Evolutionary conservation across 2,329 filamentous ascomycete species (phyloP), one percentile per base, ranked within the genome.

Genomic region (Penicillium sp.): DNA sequence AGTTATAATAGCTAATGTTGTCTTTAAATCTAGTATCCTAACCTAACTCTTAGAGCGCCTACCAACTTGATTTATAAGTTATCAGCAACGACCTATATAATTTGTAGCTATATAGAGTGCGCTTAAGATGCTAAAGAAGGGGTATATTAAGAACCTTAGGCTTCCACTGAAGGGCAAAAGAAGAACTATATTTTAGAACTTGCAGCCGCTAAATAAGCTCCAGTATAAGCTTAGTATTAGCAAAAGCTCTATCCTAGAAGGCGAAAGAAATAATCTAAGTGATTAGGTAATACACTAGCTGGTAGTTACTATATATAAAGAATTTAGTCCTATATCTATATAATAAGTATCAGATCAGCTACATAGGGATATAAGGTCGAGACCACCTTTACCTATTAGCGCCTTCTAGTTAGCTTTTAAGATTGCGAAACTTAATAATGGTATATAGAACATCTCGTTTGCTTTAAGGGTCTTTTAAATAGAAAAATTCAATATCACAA

Each of bases 1-100:
- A 62, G 40, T 60, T 59, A 27, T 60, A 60, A 53, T 60, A 34
- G 10, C 48, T 37, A 43, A 62, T 53, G 47, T 57, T 34, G 32
- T 60, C 37, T 42, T 59, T 31, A 28, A 60, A 60, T 37, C 36
- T 36, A 36, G 54, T 36, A 51, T 58, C 53, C 37, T 41, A 30
- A 32, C 48, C 52, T 18, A 60, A 43, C 33, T 59, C 51, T 39
- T 43, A 15, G 13, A 60, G 53, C 10, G 44, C 53, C 33, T 41
- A 36, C 37, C 43, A 43, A 50, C 51, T 56, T 40, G 45, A 57
- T 25, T 57, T 25, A 53, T 61, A 61, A 9, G 41, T 58, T 37
- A 61, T 61, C 30, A 40, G 36, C 27, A 58, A 50, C 15, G 39
- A 50, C 33, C 11, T 8, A 47, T 60, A 13, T 30, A 61, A 46